Percentiles rank a stretch among this genome's conserved stretches.
These are phyloP conservation scores for Reticulascus tulasneorum DNA, from an alignment of 2,329 filamentous ascomycete species.

Conservation along the genomic window DNA sequence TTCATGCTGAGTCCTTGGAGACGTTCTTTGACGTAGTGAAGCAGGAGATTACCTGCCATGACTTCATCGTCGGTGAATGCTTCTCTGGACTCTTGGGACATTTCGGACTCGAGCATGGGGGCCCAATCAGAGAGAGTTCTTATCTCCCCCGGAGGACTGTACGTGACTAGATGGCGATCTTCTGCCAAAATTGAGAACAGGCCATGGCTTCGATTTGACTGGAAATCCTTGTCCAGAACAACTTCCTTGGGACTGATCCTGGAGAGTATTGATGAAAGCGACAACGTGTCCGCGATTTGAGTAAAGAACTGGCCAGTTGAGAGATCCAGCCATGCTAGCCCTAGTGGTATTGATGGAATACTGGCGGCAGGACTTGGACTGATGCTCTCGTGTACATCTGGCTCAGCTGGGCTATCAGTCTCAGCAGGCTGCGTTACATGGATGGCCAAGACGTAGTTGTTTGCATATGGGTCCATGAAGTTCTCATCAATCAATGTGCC, in stretches of 20 bases:
- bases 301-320: slow-evolving; percentile 95
- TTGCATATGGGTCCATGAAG: slow-evolving; percentile 91
- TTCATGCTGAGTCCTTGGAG: slow-evolving; percentile 75
- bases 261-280: slow-evolving; percentile 75
- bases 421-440: slow-evolving; percentile 40
- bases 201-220: slow-evolving; percentile 53
- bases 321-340: slow-evolving; percentile 89
- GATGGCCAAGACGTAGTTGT: slow-evolving; percentile 87
- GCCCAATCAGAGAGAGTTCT: slow-evolving; percentile 62
- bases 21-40: slow-evolving; percentile 78
- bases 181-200: slow-evolving; percentile 68
- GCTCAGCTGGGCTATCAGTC: too few relatives aligned
- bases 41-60: slow-evolving; percentile 71
- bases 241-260: slow-evolving; percentile 83
- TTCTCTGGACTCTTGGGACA: slow-evolving; percentile 48
- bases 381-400: too few relatives aligned
- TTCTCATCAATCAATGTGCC: slow-evolving; percentile 96
- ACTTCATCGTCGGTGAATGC: slow-evolving; percentile 68
- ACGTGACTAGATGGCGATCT: slow-evolving; percentile 73
- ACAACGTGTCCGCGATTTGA: slow-evolving; percentile 66
- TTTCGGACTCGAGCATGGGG: slow-evolving; percentile 70
- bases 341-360: slow-evolving; percentile 44
- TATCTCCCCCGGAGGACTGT: slow-evolving; percentile 49
- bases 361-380: slow-evolving; percentile 4
- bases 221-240: slow-evolving; percentile 64